These are phyloP conservation scores for Agaricales sp. DNA, from an alignment of 1,284 basidiomycete species.

Conservation along the genomic window DNA sequence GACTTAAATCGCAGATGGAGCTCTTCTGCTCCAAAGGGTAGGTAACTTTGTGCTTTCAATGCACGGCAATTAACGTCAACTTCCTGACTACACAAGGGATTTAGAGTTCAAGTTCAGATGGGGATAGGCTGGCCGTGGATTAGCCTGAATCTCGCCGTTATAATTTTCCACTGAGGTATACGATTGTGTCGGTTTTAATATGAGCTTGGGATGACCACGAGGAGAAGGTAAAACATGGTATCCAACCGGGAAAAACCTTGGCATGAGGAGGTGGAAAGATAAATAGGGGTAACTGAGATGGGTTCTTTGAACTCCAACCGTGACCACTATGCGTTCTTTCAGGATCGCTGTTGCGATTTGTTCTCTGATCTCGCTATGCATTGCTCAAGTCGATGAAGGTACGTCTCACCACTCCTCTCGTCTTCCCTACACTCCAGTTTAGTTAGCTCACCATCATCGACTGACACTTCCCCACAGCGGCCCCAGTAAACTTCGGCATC, in stretches of 20 bases:
- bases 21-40: no score
- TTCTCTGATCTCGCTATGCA: background rate
- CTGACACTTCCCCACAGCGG: background rate
- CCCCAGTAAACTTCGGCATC: background rate
- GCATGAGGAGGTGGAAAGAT: background rate
- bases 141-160: background rate
- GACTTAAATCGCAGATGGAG: no score
- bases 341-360: background rate
- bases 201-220: background rate
- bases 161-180: background rate
- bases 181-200: background rate
- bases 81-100: no score
- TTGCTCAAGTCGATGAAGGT: background rate
- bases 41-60: no score
- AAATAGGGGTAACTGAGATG: background rate
- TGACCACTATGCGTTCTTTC: background rate
- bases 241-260: background rate
- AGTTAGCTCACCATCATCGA: background rate
- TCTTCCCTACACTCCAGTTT: no score
- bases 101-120: no score
- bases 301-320: background rate
- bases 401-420: background rate
- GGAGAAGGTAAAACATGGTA: background rate
- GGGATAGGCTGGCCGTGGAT: no score
- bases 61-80: no score